Evolutionary conservation across 352 stramenopile species (phyloP), one percentile per base, ranked within the genome.

Genomic region (Hyaloperonospora arabidopsidis): DNA sequence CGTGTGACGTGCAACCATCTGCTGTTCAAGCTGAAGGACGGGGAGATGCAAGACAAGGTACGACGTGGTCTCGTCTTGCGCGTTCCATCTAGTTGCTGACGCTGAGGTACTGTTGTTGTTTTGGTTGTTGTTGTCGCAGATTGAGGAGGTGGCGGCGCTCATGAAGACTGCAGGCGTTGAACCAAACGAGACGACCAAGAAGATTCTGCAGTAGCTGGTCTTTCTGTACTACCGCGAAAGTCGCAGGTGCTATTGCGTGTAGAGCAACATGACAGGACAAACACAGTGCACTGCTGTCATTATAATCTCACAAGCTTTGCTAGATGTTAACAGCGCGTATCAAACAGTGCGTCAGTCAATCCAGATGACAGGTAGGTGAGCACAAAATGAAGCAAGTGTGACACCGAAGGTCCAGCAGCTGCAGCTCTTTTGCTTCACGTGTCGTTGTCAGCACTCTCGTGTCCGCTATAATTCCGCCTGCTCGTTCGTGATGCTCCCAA

Each of bases 1-100:
- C 79, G 79, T 59, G 79, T 90, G 72, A 90, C 79, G 54, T 90
- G 79, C 76, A 90, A 90, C 76, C 88, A 90, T 68, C 46, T 90
- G 54, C 65, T 90, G 19, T 88, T 87, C 63, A 87, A 90, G 72
- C 76, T 90, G n/a, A 90, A 90, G 68, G 72, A 87, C 57, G 74
- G 77, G 51, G 77, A 84, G 36, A 64, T 87, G 62, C 64, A 76
- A 51, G 79, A 90, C 22, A 86, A 89, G 67, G 70, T 74, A 49
- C 45, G 47, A 28, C 15, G 8, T 22, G 1, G 29, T 22, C 18
- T 32, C 14, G 14, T 43, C 18, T 13, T 32, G 17, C 10, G 5
- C 32, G 35, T n/a, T n/a, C 49, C 6, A 21, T 2, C 12, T 18
- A 8, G 19, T 21, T 18, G 35, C n/a, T 17, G 5, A 44, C n/a